These are phyloP conservation scores for Candida parachauliodes DNA, from an alignment of 805 yeast species.

Conservation along the genomic window DNA sequence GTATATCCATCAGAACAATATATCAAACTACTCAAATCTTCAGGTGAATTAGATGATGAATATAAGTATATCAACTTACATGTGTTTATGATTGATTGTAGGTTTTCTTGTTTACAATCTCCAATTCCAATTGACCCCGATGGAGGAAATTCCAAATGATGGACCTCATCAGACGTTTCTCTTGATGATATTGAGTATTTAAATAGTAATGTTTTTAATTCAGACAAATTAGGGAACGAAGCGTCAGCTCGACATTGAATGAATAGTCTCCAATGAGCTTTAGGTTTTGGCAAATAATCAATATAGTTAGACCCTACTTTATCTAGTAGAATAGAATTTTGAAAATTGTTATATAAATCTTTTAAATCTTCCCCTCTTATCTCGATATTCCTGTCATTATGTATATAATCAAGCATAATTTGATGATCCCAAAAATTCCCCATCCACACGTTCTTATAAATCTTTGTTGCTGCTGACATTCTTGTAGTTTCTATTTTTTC, in stretches of 20 bases:
- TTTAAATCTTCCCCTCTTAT: not conserved
- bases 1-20: slow-evolving; percentile 92
- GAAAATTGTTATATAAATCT: slow-evolving; percentile 48
- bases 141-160: slow-evolving; percentile 66
- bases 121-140: slow-evolving; percentile 82
- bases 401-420: slow-evolving; percentile 20
- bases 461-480: slow-evolving; percentile 75
- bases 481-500: slow-evolving; percentile 81
- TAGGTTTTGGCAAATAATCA: slow-evolving; percentile 40
- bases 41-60: slow-evolving; percentile 27
- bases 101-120: slow-evolving; percentile 57
- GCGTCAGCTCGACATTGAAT: slow-evolving; percentile 61
- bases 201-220: slow-evolving; percentile 33
- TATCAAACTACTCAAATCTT: slow-evolving; percentile 47
- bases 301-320: slow-evolving; percentile 12
- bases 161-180: slow-evolving; percentile 18
- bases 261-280: slow-evolving; percentile 51
- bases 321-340: slow-evolving; percentile 47
- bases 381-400: slow-evolving; percentile 1
- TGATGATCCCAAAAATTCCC: slow-evolving; percentile 80
- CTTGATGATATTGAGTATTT: slow-evolving; percentile 27
- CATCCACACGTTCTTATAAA: slow-evolving; percentile 60
- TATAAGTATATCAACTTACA: slow-evolving; percentile 60
- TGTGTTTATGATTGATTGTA: slow-evolving; percentile 61
- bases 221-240: slow-evolving; percentile 44